A percentile compares a stretch with the other conserved stretches of the same genome.
Conservation (phyloP, 225 moss, liverwort and hornwort species). For the Polytrichum formosum region DNA sequence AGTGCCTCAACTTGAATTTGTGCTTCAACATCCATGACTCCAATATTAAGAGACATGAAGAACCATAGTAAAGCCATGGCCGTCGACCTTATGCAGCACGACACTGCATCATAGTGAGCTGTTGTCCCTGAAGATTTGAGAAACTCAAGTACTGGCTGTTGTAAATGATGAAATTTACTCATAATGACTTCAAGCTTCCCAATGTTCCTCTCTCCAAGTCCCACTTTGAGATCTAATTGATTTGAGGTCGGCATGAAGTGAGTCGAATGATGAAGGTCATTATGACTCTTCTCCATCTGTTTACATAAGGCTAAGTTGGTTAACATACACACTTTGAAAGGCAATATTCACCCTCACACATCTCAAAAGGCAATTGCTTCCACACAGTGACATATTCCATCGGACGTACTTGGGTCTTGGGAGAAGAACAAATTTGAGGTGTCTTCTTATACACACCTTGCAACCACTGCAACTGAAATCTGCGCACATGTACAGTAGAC, state of each 20-base stretch:
- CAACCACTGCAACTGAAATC: neutral
- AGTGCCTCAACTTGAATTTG: constrained; percentile 15
- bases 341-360: neutral
- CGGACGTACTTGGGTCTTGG: neutral
- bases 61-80: constrained; percentile 33
- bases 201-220: neutral
- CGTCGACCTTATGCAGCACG: neutral
- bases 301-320: neutral
- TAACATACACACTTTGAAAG: too few relatives aligned
- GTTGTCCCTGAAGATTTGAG: neutral
- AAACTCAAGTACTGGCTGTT: neutral
- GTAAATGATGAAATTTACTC: neutral
- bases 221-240: neutral
- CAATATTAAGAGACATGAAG: constrained; percentile 36
- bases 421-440: neutral
- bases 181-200: neutral
- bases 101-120: too few relatives aligned
- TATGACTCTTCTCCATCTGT: neutral
- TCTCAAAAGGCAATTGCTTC: neutral
- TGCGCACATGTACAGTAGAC: neutral
- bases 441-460: neutral
- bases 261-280: neutral
- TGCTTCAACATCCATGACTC: constrained; percentile 42
- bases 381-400: neutral
- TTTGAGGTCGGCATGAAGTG: neutral